Base-by-base conservation (phyloP, 1,284 basidiomycete species). In the Cystobasidium slooffiae region DNA sequence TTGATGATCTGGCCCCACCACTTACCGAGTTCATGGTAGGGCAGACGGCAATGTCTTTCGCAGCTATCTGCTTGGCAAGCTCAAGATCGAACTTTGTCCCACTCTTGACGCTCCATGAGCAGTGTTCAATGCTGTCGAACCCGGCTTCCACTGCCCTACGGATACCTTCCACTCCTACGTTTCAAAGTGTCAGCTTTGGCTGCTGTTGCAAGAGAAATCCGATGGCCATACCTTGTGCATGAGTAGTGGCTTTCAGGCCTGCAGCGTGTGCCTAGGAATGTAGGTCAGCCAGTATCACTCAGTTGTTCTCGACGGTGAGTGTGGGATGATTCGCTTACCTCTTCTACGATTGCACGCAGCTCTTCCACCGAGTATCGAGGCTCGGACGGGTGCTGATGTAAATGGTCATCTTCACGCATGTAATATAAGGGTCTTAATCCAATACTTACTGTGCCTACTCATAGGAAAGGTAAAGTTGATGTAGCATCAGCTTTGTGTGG, bases 11-110 rank as follows among this genome's bases (percentile, higher is more conserved):
- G 49, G 3, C 14, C 8, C 37, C 8, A n/a, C 22, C 39, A 18
- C 66, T 58, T 55, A 68, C 66, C 10, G 66, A 52, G 24, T 68
- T 68, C 66, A 68, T 68, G 5, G 66, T 68, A 5, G 66, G 66
- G 41, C 66, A 68, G 53, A 68, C 55, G 18, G 66, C 66, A 12
- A 68, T 49, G 31, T 68, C 66, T 20, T 58, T 43, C 20, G 37
- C 66, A 14, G 58, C 66, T 7, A 68, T 68, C 1, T 24, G 51
- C 52, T 58, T 56, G 7, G 66, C 66, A 24, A 68, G 41, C 22
- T 59, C 53, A n/a, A 31, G 3, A 24, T 68, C 46, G 53, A 56
- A 68, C 52, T 46, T 56, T 39, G 66, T 68, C 10, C 66, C 66
- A 31, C 20, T 22, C 24, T 68, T 43, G 22, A 68, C 18, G 37